phyloP scores from a whole-genome alignment of 352 stramenopile genomes.

The Thalassiosira sp. region DNA sequence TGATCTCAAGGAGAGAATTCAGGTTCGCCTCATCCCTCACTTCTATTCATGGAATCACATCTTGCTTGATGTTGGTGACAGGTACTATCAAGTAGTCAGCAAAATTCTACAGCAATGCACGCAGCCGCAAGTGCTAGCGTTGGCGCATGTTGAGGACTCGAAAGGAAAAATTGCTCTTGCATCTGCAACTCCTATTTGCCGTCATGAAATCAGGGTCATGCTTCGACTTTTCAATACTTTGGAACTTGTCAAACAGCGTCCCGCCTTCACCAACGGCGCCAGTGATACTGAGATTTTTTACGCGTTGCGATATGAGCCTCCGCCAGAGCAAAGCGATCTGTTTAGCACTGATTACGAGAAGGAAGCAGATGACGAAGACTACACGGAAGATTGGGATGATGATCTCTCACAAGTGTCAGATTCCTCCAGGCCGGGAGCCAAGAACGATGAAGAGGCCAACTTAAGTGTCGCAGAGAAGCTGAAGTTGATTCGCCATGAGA shows the following conservation, averaged over 20 bases:
- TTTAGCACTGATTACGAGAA: constrained; percentile 77
- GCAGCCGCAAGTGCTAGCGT: constrained; percentile 79
- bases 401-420: constrained; percentile 76
- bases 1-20: constrained; percentile 80
- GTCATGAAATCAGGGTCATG: constrained; percentile 83
- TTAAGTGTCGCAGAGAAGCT: constrained; percentile 79
- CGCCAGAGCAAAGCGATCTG: constrained; percentile 57
- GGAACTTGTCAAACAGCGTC: constrained; percentile 82
- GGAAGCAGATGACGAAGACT: constrained; percentile 64
- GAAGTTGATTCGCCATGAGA: constrained; percentile 77
- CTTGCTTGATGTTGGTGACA: constrained; percentile 72
- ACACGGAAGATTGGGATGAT: constrained; percentile 79
- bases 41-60: constrained; percentile 84
- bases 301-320: constrained; percentile 79
- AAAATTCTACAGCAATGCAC: constrained; percentile 82
- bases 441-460: constrained; percentile 25
- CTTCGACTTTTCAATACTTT: constrained; percentile 83
- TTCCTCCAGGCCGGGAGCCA: constrained; percentile 38
- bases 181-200: constrained; percentile 77
- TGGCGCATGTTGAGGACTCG: constrained; percentile 79
- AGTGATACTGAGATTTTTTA: constrained; percentile 84
- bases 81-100: constrained; percentile 82
- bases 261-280: constrained; percentile 77
- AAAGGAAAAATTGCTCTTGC: constrained; percentile 80
- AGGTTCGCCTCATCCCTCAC: constrained; percentile 76